phyloP scores from a whole-genome alignment of 2,329 filamentous ascomycete genomes.

The Periconia macrospinosa region DNA sequence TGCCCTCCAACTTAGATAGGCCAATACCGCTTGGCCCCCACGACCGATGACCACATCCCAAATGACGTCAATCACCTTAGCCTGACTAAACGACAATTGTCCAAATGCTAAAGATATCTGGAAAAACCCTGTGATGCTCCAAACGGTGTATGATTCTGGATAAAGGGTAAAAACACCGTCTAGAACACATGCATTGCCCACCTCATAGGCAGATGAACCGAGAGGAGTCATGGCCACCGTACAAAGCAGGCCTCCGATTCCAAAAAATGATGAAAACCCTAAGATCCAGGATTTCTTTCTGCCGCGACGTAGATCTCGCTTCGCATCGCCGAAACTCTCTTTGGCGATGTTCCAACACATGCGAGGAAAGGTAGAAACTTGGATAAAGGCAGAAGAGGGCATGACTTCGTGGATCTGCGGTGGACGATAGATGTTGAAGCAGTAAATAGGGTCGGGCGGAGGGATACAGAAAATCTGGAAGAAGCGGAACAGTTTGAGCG shows the following conservation, averaged over 20 bases:
- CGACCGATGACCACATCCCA: conserved; percentile 1
- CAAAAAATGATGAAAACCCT: background rate
- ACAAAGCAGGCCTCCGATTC: background rate
- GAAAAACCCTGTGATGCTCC: background rate
- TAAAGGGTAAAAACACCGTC: background rate
- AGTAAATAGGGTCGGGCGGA: no score
- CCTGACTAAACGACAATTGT: background rate
- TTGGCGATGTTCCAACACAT: background rate
- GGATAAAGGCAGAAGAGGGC: background rate
- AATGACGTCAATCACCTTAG: background rate
- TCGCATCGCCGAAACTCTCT: background rate
- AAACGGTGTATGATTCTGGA: background rate
- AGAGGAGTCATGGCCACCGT: background rate
- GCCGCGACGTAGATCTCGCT: background rate
- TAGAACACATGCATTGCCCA: background rate
- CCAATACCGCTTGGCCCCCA: background rate
- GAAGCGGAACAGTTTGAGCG: no score
- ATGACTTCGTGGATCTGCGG: background rate
- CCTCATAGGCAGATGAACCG: background rate
- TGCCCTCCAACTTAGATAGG: background rate
- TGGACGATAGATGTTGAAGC: no score
- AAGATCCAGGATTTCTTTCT: background rate
- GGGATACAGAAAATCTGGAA: no score
- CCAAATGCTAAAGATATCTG: background rate
- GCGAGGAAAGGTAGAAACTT: no score